These are phyloP conservation scores for Licmophora abbreviata DNA, from an alignment of 108 stramenopile genomes.

Conservation along the genomic window DNA sequence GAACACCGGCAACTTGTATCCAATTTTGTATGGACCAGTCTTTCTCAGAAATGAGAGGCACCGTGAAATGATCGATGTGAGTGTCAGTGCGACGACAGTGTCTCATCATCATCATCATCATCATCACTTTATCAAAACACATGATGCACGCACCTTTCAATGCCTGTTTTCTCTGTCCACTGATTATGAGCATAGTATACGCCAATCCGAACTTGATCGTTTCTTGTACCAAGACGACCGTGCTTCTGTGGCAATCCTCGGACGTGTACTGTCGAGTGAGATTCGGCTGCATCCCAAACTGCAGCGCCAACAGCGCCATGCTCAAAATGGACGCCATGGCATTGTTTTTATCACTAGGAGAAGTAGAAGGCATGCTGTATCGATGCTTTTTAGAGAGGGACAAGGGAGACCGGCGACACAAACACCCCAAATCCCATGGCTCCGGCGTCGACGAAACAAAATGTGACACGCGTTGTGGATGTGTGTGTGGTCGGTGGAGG, in stretches of 20 bases:
- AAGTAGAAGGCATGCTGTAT: too few species aligned
- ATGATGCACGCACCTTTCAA: constrained; percentile 15
- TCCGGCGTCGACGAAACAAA: too few species aligned
- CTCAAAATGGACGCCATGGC: too few species aligned
- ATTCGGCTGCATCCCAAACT: constrained; percentile 89
- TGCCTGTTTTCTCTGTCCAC: constrained; percentile 14
- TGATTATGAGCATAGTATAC: constrained; percentile 28
- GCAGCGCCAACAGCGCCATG: constrained; percentile 73
- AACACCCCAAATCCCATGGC: too few species aligned
- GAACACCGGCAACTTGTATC: constrained; percentile 65
- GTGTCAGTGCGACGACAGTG: not conserved
- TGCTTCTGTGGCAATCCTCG: constrained; percentile 47
- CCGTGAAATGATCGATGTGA: not conserved
- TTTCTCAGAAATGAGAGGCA: not conserved
- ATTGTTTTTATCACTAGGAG: too few species aligned
- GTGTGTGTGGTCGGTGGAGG: too few species aligned
- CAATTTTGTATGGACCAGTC: constrained; percentile 59
- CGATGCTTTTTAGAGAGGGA: too few species aligned
- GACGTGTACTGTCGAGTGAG: constrained; percentile 66
- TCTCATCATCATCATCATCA: not conserved
- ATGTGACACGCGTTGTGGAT: too few species aligned
- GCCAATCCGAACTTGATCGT: constrained; percentile 49
- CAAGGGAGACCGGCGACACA: too few species aligned
- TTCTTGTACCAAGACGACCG: constrained; percentile 76
- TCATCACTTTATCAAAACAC: not conserved